Evolutionary conservation across 2,329 filamentous ascomycete genomes (phyloP).

Genomic region (Aspergillus phoenicis): DNA sequence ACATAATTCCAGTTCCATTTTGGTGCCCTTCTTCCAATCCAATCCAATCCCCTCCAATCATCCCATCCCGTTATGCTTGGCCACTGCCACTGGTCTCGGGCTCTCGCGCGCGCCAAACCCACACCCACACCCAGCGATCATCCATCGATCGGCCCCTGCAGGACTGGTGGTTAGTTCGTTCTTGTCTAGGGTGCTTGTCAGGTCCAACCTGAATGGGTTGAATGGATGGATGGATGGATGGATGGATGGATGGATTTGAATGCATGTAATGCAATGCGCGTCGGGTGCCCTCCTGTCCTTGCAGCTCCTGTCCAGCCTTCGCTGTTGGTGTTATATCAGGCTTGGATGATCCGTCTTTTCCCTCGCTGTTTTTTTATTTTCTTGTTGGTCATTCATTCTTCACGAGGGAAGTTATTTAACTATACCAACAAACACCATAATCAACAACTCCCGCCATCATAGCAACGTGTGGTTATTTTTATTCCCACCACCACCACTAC

Average conservation of each 20-base stretch:
- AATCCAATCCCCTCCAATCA: too few species aligned
- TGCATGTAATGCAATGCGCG: slow-evolving; percentile 8
- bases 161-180: not conserved
- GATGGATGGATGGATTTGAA: not conserved
- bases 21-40: too few species aligned
- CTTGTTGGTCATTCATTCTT: slow-evolving; percentile 13
- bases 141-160: slow-evolving; percentile 6
- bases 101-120: slow-evolving; percentile 1
- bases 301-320: slow-evolving; percentile 8
- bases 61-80: too few species aligned
- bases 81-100: too few species aligned
- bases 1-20: too few species aligned
- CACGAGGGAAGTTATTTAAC: slow-evolving; percentile 13
- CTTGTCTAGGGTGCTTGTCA: not conserved
- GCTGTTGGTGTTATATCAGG: slow-evolving; percentile 18
- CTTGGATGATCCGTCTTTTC: not conserved
- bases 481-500: not conserved
- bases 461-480: not conserved
- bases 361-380: not conserved
- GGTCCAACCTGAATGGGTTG: not conserved
- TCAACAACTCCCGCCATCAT: too few species aligned
- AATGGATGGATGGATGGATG: not conserved
- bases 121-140: not conserved
- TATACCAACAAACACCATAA: too few species aligned
- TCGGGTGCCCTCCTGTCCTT: slow-evolving; percentile 4